phyloP scores from a whole-genome alignment of 345 rosid genomes.

The Eucalyptus tenuipes region DNA sequence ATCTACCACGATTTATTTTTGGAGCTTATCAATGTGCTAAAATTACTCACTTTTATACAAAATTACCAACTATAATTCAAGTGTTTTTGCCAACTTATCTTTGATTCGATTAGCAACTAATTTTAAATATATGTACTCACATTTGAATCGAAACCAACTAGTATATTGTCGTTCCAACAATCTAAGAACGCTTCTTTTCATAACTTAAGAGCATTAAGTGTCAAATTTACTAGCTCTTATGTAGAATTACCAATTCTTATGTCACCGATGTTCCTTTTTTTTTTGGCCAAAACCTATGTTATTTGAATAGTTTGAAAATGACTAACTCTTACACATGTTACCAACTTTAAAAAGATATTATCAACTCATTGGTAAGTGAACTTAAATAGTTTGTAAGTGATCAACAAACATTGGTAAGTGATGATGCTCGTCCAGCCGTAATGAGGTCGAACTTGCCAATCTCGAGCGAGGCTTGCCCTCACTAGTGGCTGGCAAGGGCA shows the following conservation, averaged over 20 bases:
- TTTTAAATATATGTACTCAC: neutral
- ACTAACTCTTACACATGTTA: neutral
- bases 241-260: neutral
- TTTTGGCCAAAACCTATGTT: neutral
- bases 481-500: no score
- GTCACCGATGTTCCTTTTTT: neutral
- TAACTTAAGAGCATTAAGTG: neutral
- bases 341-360: neutral
- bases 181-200: neutral
- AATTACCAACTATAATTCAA: no score
- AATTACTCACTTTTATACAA: no score
- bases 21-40: no score
- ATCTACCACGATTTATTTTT: no score
- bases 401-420: no score
- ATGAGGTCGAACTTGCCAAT: no score
- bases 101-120: neutral
- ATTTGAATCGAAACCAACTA: neutral
- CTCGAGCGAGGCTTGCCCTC: no score
- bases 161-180: neutral
- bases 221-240: neutral
- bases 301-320: no score
- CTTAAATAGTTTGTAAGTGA: no score
- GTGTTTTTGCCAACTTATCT: neutral
- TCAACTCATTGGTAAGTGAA: neutral
- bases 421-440: fast-evolving